Percentiles rank a stretch among this genome's conserved stretches.
These are phyloP conservation scores for Saccharomyces hybrid DNA, from an alignment of 1,139 yeast species.

Conservation along the genomic window DNA sequence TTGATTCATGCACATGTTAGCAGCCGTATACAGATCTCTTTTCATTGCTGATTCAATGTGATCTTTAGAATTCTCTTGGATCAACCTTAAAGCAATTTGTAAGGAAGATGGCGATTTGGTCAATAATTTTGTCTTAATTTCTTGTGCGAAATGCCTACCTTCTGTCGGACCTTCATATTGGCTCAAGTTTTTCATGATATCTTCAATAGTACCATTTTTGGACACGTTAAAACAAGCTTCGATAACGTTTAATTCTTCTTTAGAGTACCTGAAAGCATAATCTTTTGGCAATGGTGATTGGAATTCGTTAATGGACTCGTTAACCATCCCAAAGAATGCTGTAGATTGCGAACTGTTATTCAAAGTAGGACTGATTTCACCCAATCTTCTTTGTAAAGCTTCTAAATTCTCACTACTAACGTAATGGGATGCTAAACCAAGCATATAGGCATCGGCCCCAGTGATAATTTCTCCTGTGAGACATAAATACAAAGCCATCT, in stretches of 20 bases:
- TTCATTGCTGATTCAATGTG: slow-evolving; percentile 61
- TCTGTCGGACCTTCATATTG: slow-evolving; percentile 29
- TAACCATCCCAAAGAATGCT: slow-evolving; percentile 40
- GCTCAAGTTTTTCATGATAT: slow-evolving; percentile 50
- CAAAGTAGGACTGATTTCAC: slow-evolving; percentile 35
- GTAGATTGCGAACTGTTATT: slow-evolving; percentile 12
- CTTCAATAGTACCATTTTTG: slow-evolving; percentile 48
- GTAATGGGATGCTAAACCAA: slow-evolving; percentile 89
- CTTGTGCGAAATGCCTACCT: slow-evolving; percentile 60
- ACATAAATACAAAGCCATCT: slow-evolving; percentile 78
- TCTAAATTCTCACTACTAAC: slow-evolving; percentile 59
- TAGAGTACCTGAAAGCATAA: slow-evolving; percentile 51
- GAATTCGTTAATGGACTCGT: slow-evolving; percentile 70
- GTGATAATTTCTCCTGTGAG: slow-evolving; percentile 72
- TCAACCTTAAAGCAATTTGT: slow-evolving; percentile 61
- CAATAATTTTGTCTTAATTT: slow-evolving; percentile 47
- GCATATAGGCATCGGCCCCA: slow-evolving; percentile 72
- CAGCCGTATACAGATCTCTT: slow-evolving; percentile 70
- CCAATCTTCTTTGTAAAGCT: slow-evolving; percentile 55
- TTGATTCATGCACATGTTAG: slow-evolving; percentile 54
- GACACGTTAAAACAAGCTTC: slow-evolving; percentile 52
- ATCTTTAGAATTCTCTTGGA: slow-evolving; percentile 53
- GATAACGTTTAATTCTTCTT: slow-evolving; percentile 52
- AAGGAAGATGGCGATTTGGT: slow-evolving; percentile 66
- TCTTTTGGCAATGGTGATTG: slow-evolving; percentile 58